A percentile compares a stretch with the other conserved stretches of the same genome.
Conservation (phyloP, 108 stramenopile species). For the Epithemia pelagica region DNA sequence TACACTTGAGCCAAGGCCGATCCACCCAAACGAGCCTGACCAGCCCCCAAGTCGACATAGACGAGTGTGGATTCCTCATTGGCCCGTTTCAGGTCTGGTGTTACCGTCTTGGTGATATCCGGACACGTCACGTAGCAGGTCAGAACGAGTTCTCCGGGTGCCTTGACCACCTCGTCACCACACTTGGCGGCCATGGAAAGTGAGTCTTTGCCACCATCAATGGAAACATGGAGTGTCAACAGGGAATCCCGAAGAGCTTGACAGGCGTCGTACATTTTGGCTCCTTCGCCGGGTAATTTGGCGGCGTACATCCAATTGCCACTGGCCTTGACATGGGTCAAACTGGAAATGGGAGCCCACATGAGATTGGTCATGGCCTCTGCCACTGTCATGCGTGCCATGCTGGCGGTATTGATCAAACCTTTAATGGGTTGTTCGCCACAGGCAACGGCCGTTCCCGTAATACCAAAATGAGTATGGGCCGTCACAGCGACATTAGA, state of each 20-base stretch:
- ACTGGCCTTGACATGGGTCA: conserved; percentile 92
- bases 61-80: conserved; percentile 58
- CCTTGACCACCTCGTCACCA: conserved; percentile 92
- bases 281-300: conserved; percentile 96
- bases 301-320: conserved; percentile 99
- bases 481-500: conserved; percentile 95
- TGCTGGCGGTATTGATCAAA: conserved; percentile 85
- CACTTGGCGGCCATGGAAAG: conserved; percentile 97
- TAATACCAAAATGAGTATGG: conserved; percentile 87
- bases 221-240: conserved; percentile 83
- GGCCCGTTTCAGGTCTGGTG: conserved; percentile 92
- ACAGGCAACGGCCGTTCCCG: conserved; percentile 94
- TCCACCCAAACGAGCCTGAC: conserved; percentile 88
- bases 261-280: conserved; percentile 98
- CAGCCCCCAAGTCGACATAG: conserved; percentile 83
- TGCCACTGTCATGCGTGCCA: conserved; percentile 96
- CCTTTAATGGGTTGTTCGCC: conserved; percentile 99
- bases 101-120: conserved; percentile 90
- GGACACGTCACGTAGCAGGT: conserved; percentile 95
- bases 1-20: conserved; percentile 93
- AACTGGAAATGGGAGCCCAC: conserved; percentile 90
- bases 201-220: conserved; percentile 99
- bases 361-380: conserved; percentile 98
- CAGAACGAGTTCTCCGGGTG: conserved; percentile 94
- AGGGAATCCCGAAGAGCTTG: conserved; percentile 88